Evolutionary conservation across 495 filamentous ascomycete genomes (phyloP), one percentile per base, ranked within the genome.

Genomic region (Penicillium soppii): DNA sequence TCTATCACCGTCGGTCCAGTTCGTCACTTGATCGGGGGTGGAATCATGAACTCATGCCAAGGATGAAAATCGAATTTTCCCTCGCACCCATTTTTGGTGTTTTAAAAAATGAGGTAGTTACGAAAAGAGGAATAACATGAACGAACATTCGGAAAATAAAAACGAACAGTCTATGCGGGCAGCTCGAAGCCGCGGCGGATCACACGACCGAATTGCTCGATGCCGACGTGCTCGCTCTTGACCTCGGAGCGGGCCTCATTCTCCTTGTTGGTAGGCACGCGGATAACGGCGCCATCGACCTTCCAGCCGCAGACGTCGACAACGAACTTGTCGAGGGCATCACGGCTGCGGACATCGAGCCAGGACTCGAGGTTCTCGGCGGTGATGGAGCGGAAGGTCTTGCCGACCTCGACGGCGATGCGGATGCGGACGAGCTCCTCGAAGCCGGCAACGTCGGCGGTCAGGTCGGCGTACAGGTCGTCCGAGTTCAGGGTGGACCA

Each of bases 221-320:
- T 54, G 21, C 67, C 74, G 30, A 99, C 95, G 54, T 91, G 90
- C 79, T 99, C 95, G 70, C 92, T 83, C 65, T 96, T 91, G 59
- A 97, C 89, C 35, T 90, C 90, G 61, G 92, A 92, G 80, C 94
- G 92, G 23, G 90, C 95, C 82, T 97, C 92, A 71, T 99, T 99
- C 79, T 99, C 95, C 70, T 94, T 88, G 70, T 97, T 99, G 65
- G 87, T 76, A 40, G 95, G 94, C 27, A 92, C 81, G 69, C 83
- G 84, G 43, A 92, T 82, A 22, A 83, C 72, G 10, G 75, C 79
- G 36, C 71, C 78, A 25, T 86, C 82, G 23, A 97, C 77, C 58
- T 82, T 82, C 95, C 95, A 99, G 61, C 85, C 89, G 61, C 89
- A 96, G 35, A 92, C 87, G 59, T 90, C 89, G 41, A 70, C 71